phyloP scores from a whole-genome alignment of 805 yeast species.

The Metschnikowia noctiluminum region DNA sequence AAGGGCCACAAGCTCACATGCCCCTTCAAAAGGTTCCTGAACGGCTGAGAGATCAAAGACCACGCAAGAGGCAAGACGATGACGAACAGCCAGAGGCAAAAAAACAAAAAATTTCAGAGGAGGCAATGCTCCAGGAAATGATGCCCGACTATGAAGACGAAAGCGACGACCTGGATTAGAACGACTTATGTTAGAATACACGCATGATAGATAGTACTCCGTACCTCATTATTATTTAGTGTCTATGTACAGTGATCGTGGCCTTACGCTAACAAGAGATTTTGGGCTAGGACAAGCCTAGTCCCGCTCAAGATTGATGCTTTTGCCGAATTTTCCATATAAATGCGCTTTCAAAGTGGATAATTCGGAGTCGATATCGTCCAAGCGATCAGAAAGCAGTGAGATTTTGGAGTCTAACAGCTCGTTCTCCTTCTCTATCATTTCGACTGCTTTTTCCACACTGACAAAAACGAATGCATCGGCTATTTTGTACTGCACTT shows the following conservation, averaged over 20 bases:
- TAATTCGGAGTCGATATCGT: conserved; percentile 52
- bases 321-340: conserved; percentile 85
- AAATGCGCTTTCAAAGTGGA: conserved; percentile 63
- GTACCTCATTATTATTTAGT: background rate
- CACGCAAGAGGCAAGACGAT: conserved; percentile 2
- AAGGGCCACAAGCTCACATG: conserved; percentile 3
- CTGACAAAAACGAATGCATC: conserved; percentile 71
- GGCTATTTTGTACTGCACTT: conserved; percentile 75
- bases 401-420: conserved; percentile 49
- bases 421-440: conserved; percentile 62
- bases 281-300: background rate
- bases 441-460: conserved; percentile 62
- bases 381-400: conserved; percentile 44
- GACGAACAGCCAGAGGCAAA: conserved; percentile 3
- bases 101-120: conserved; percentile 10
- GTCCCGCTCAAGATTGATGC: conserved; percentile 76
- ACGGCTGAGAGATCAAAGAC: conserved; percentile 3
- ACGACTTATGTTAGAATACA: background rate
- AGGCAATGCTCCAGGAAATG: conserved; percentile 17
- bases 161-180: conserved; percentile 20
- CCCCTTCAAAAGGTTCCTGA: conserved; percentile 9
- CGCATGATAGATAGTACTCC: background rate
- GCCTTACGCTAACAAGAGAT: no score
- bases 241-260: background rate
- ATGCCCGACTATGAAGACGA: conserved; percentile 22